Evolutionary conservation across 148 eudicot species (phyloP).

Genomic region (Euryodendron excelsum): DNA sequence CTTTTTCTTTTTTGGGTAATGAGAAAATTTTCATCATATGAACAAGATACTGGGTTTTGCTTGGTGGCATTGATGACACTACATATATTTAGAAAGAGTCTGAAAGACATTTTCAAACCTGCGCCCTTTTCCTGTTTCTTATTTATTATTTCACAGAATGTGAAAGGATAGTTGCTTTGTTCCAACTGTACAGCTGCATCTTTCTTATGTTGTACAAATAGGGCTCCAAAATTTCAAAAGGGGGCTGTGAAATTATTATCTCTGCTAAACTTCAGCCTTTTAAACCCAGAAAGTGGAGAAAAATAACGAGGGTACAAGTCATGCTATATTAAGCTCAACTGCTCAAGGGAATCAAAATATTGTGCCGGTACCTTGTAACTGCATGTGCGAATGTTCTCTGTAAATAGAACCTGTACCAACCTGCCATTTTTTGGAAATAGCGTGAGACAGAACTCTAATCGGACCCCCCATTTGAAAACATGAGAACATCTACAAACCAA

Average conservation of each 20-base stretch:
- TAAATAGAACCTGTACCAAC: slow-evolving; percentile 96
- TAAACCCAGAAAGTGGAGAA: neutral
- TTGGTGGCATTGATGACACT: neutral
- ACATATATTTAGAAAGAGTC: neutral
- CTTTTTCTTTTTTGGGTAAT: neutral
- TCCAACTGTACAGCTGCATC: no score
- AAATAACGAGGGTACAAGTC: neutral
- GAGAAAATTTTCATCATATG: neutral
- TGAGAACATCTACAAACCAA: no score
- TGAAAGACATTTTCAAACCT: no score
- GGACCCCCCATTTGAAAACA: neutral
- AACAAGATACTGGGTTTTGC: neutral
- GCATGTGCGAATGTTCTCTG: slow-evolving; percentile 96
- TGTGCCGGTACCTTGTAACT: slow-evolving; percentile 67
- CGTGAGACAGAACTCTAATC: slow-evolving; percentile 12
- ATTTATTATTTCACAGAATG: no score
- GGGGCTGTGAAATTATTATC: neutral
- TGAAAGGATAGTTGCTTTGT: no score
- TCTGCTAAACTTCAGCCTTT: neutral
- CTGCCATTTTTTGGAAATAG: slow-evolving; percentile 46
- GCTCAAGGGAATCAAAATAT: slow-evolving; percentile 13
- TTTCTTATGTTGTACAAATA: neutral
- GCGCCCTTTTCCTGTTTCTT: neutral
- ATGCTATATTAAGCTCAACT: slow-evolving; percentile 1
- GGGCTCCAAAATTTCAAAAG: neutral